phyloP scores from a whole-genome alignment of 2,329 filamentous ascomycete genomes.

The Calonectria ilicicola region DNA sequence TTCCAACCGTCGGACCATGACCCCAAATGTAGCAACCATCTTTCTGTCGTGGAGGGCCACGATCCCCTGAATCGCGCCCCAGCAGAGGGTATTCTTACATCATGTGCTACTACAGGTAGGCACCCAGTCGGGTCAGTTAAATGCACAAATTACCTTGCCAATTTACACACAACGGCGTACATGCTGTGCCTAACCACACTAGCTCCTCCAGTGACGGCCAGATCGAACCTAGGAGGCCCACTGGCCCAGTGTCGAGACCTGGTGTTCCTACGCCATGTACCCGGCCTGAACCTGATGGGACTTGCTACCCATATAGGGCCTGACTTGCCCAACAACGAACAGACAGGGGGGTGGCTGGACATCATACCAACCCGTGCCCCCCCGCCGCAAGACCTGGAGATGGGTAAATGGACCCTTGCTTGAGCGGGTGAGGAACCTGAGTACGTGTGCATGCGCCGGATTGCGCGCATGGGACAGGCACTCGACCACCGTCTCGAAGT shows the following conservation, averaged over 20 bases:
- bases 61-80: neutral
- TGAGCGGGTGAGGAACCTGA: neutral
- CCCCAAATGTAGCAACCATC: constrained; percentile 16
- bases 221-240: constrained; percentile 2
- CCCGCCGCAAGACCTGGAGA: neutral
- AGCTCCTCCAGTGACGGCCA: neutral
- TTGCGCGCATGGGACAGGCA: constrained; percentile 4
- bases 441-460: neutral
- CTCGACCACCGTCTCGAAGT: neutral
- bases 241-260: constrained; percentile 1
- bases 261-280: constrained; percentile 13
- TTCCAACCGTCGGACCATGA: constrained; percentile 16
- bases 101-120: neutral
- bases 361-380: constrained; percentile 10
- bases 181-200: neutral
- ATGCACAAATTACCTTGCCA: neutral
- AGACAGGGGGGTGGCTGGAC: neutral
- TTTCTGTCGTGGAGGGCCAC: neutral
- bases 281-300: constrained; percentile 16
- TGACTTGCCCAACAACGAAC: neutral
- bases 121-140: neutral
- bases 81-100: neutral
- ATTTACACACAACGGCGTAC: constrained; percentile 7
- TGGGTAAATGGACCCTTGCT: neutral
- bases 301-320: constrained; percentile 1